Evolutionary conservation across 345 rosid genomes (phyloP), one percentile per base, ranked within the genome.

Genomic region (Euphorbia tirucalli): DNA sequence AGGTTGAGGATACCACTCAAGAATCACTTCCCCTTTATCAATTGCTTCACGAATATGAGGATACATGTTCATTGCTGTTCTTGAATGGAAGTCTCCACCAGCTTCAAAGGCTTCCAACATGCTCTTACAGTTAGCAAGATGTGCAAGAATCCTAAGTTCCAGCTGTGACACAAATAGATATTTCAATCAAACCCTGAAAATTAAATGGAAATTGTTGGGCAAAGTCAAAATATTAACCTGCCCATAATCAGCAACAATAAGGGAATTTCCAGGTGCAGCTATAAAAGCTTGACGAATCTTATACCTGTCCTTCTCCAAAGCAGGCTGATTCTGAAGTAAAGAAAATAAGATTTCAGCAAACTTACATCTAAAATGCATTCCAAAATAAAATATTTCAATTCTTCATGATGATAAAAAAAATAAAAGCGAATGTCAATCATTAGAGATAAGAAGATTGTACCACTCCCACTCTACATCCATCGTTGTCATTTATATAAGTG

Each of bases 11-110:
- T 89, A 79, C 97, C 97, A 95, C 74, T 95, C 99, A 48, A 95
- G 97, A 83, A 95, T 72, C 54, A 95, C 97, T 84, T 88, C 70
- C 46, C 83, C 74, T 13, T 76, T 83, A 73, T 89, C 96, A 62
- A 92, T 74, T 9, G 99, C 97, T 71, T 95, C 87, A 72, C 83
- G 91, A 68, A 92, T 87, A 85, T 92, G 92, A 3, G 87, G 89
- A 79, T 95, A 95, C 99, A 95, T 95, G 84, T 95, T 92, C 93
- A 95, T 78, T 68, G 99, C 97, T 31, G 97, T 92, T 81, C 99
- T 90, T 44, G 99, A 95, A 80, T 92, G 99, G 73, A 92, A 92
- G 80, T 95, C 99, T 66, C 99, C 99, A 31, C 99, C 97, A 66
- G 97, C 99, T 83, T 86, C 73, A 77, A 95, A 95, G 72, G 99